phyloP scores from a whole-genome alignment of 2,329 filamentous ascomycete species.

The Venturia asperata region DNA sequence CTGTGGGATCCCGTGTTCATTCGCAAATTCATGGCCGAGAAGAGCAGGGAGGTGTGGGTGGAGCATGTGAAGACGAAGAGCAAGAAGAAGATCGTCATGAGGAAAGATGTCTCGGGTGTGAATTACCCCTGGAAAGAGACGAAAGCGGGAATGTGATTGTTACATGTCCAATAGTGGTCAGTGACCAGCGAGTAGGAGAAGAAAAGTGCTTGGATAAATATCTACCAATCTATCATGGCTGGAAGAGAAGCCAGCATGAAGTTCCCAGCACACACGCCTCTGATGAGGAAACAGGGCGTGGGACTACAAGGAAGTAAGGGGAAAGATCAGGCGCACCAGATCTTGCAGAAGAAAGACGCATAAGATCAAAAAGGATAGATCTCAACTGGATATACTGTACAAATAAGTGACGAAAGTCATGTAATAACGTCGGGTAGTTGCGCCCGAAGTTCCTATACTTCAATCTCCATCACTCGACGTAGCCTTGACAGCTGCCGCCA shows the following conservation, averaged over 20 bases:
- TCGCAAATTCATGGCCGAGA: conserved; percentile 66
- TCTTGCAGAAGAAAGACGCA: neutral
- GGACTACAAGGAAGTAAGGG: too few relatives aligned
- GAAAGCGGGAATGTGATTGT: conserved; percentile 21
- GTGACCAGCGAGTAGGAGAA: neutral
- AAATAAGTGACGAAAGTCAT: conserved; percentile 15
- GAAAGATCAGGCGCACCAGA: neutral
- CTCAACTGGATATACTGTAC: conserved; percentile 7
- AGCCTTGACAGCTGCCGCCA: too few relatives aligned
- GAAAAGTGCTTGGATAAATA: neutral
- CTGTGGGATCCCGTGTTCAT: conserved; percentile 95
- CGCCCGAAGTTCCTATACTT: too few relatives aligned
- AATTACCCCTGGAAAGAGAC: conserved; percentile 58
- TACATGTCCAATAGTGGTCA: neutral
- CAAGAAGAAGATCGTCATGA: conserved; percentile 77
- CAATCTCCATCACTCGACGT: too few relatives aligned
- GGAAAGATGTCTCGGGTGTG: conserved; percentile 63
- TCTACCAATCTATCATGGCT: neutral
- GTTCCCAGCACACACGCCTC: too few relatives aligned
- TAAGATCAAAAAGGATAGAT: neutral
- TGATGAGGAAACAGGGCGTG: too few relatives aligned
- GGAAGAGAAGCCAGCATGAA: neutral
- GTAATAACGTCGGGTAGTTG: neutral
- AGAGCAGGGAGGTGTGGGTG: conserved; percentile 76
- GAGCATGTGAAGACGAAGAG: conserved; percentile 84